phyloP scores from a whole-genome alignment of 257 asterid genomes.

The Solanum medicagineum region DNA sequence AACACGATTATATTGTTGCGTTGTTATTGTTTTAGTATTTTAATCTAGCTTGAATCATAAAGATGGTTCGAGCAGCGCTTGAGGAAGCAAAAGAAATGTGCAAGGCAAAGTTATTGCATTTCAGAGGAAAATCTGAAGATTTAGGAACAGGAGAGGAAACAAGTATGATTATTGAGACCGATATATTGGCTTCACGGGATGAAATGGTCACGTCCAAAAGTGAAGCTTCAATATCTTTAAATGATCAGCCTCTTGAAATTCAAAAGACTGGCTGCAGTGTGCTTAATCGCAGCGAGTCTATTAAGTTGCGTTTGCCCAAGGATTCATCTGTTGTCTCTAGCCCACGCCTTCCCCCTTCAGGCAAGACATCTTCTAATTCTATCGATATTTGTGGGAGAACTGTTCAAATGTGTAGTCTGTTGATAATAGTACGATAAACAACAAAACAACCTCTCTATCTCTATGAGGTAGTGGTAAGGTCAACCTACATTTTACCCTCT shows the following conservation, averaged over 20 bases:
- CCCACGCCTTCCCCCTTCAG: conserved; percentile 20
- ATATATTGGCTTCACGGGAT: neutral
- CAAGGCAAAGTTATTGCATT: neutral
- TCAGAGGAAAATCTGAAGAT: conserved; percentile 26
- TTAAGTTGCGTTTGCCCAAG: neutral
- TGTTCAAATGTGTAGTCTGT: neutral
- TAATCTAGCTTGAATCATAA: neutral
- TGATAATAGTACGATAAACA: neutral
- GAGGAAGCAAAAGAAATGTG: conserved; percentile 30
- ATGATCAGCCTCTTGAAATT: neutral
- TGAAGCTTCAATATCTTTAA: neutral
- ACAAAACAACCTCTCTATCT: neutral
- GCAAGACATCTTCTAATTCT: conserved; percentile 2
- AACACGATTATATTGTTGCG: neutral
- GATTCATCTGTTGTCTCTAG: neutral
- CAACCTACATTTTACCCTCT: no score
- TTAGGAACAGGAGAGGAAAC: neutral
- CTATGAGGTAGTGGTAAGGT: no score
- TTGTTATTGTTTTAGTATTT: neutral
- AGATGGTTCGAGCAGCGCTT: conserved; percentile 35
- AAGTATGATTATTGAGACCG: neutral
- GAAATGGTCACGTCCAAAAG: neutral
- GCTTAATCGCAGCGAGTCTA: neutral
- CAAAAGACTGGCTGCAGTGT: neutral
- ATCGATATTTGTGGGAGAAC: neutral